Base-by-base conservation (phyloP, 345 rosid genomes). In the Pelargonium nanum region DNA sequence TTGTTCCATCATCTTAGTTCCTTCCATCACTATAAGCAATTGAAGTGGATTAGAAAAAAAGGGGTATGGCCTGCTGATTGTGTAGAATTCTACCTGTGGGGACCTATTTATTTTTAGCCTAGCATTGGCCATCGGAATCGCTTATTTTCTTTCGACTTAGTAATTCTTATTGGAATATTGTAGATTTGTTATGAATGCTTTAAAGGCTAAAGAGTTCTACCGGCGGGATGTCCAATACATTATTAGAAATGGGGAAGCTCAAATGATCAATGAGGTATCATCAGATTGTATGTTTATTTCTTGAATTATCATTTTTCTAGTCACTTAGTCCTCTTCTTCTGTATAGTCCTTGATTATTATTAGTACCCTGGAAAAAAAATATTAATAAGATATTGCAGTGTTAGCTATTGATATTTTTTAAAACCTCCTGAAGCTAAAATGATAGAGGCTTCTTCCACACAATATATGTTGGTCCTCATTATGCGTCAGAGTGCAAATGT, bases 151-250 rank as follows among this genome's bases (percentile, higher is more conserved):
- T 63, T 68, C 63, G 57, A 28, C 48, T 61, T 54, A 19, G 9
- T 61, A 26, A 17, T 55, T 63, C 57, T 26, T 22, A 51, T 64
- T 67, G 4, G 61, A 48, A 40, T 63, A 15, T 58, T 78, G 70
- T 78, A 91, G 98, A 80, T 91, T 91, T 78, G 98, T 91, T 62
- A 75, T 91, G 83, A 91, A 91, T 82, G 96, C 92, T 65, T 68
- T 91, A 60, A 91, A 91, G 80, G 98, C 98, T 70, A 91, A 88
- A 83, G 98, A 91, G 70, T 91, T 91, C 75, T 91, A 85, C 79
- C 80, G 88, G 63, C 85, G 75, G 34, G 90, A 91, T 80, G 98
- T 91, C 57, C 95, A 91, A 62, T 91, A 91, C 68, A 86, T 91
- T 44, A 92, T 91, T 60, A 83, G 95, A 77, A 80, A 88, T 69